Conservation (phyloP, 805 yeast species). For the Candida qinlingensis region DNA sequence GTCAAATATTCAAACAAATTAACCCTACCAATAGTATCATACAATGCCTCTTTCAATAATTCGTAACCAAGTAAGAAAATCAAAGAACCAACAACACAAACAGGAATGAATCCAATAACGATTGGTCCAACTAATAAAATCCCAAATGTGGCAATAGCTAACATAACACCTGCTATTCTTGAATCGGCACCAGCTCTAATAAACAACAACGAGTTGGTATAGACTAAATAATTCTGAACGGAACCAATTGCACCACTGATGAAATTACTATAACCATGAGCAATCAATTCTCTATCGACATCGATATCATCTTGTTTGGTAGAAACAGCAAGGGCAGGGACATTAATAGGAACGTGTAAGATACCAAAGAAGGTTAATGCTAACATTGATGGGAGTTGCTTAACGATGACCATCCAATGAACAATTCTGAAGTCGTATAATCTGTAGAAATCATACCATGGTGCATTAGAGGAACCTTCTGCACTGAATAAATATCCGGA, state of each 20-base stretch:
- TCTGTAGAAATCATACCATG: slow-evolving; percentile 88
- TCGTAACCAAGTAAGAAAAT: slow-evolving; percentile 91
- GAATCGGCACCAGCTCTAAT: slow-evolving; percentile 94
- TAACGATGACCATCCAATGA: slow-evolving; percentile 65
- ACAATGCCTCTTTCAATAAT: slow-evolving; percentile 75
- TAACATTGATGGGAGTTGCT: slow-evolving; percentile 85
- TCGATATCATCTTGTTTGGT: slow-evolving; percentile 77
- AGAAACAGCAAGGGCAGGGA: slow-evolving; percentile 93
- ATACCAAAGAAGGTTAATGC: slow-evolving; percentile 96
- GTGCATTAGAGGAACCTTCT: slow-evolving; percentile 53
- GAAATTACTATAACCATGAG: slow-evolving; percentile 89
- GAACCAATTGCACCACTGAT: slow-evolving; percentile 81
- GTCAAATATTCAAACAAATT: slow-evolving; percentile 78
- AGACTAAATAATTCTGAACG: slow-evolving; percentile 90
- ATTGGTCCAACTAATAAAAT: slow-evolving; percentile 88
- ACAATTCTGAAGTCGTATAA: slow-evolving; percentile 65
- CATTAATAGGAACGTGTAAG: slow-evolving; percentile 94
- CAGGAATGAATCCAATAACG: slow-evolving; percentile 90
- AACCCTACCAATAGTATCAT: slow-evolving; percentile 78
- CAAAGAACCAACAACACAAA: slow-evolving; percentile 91
- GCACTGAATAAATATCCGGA: slow-evolving; percentile 78
- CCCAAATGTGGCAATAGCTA: slow-evolving; percentile 73
- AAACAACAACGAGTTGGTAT: slow-evolving; percentile 87
- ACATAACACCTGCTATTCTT: slow-evolving; percentile 80
- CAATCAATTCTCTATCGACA: slow-evolving; percentile 88